These are phyloP conservation scores for Solanum ossicruentum DNA, from an alignment of 257 asterid genomes.

Conservation along the genomic window DNA sequence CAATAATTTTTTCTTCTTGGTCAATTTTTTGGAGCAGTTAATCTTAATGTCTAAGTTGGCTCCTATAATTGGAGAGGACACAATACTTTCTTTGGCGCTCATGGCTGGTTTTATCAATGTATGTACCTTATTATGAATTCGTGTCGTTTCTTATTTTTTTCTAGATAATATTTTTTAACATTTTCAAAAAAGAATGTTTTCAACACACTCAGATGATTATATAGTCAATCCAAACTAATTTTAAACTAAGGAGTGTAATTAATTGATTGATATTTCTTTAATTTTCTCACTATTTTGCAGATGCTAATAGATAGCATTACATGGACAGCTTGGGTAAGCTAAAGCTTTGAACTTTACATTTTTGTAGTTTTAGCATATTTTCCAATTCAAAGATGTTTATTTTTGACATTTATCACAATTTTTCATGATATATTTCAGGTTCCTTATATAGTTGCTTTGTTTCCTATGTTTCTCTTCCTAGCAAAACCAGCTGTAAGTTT, in stretches of 20 bases:
- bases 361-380: background rate
- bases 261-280: background rate
- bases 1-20: background rate
- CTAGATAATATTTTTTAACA: background rate
- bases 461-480: background rate
- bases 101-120: background rate
- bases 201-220: background rate
- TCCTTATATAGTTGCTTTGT: background rate
- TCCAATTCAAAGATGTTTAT: background rate
- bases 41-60: background rate
- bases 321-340: constrained; percentile 4
- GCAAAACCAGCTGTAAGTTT: constrained; percentile 1
- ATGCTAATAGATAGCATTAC: constrained; percentile 3
- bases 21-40: background rate
- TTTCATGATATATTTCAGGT: background rate
- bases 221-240: background rate
- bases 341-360: background rate
- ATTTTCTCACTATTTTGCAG: background rate
- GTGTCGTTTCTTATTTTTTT: background rate
- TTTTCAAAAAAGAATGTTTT: background rate
- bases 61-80: constrained; percentile 1
- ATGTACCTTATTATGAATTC: background rate
- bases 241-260: background rate
- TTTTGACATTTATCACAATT: background rate
- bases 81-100: constrained; percentile 2